A percentile compares a stretch with the other conserved stretches of the same genome.
phyloP scores from a whole-genome alignment of 73 alveolate genomes.

The Paramecium sexaurelia region DNA sequence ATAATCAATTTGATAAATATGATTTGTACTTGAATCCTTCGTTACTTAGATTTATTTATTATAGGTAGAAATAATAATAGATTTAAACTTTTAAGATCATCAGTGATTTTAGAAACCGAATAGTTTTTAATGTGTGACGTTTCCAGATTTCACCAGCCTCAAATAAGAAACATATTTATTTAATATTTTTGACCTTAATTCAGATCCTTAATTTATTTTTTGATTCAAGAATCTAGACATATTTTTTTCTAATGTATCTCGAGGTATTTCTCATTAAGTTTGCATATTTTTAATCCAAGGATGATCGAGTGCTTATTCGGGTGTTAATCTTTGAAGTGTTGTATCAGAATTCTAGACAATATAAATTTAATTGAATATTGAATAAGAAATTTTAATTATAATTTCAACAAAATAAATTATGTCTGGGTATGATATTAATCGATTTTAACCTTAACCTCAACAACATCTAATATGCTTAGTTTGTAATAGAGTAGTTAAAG shows the following conservation, averaged over 20 bases:
- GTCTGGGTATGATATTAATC: not conserved
- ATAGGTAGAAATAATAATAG: not conserved
- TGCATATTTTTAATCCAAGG: not conserved
- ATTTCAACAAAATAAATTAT: not conserved
- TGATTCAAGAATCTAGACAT: not conserved
- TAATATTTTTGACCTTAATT: not conserved
- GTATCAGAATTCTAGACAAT: not conserved
- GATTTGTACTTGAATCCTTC: not conserved
- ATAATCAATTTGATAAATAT: not conserved
- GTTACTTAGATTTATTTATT: not conserved
- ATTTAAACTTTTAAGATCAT: not conserved
- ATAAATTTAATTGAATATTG: not conserved
- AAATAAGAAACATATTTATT: not conserved
- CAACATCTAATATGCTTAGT: not conserved
- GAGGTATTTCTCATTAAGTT: not conserved
- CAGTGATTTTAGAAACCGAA: not conserved
- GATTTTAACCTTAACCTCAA: not conserved
- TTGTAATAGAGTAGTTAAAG: not conserved
- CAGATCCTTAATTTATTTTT: not conserved
- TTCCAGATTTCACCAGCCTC: slow-evolving; percentile 36
- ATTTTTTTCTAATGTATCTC: not conserved
- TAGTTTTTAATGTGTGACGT: not conserved
- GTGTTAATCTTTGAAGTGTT: not conserved
- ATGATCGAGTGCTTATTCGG: slow-evolving; percentile 6
- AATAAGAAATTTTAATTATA: not conserved